Conservation (phyloP, 306 rosid species). For the Cucurbita argyrosperma region DNA sequence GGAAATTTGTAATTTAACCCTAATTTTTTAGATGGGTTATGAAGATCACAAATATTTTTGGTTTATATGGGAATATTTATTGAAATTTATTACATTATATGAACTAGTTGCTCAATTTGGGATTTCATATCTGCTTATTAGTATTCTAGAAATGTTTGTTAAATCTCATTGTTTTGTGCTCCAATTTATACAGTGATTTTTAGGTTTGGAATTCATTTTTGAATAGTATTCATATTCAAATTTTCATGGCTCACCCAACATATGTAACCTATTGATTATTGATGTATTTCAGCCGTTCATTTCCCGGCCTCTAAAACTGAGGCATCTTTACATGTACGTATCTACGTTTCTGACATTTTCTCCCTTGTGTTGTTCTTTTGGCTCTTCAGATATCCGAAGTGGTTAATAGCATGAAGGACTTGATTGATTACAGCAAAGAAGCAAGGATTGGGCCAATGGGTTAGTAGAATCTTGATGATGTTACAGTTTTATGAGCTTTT, state of each 20-base stretch:
- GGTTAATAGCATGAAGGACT: slow-evolving; percentile 96
- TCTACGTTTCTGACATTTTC: background rate
- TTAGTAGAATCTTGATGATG: slow-evolving; percentile 22
- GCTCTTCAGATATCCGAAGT: slow-evolving; percentile 86
- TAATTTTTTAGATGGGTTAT: background rate
- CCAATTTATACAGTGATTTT: background rate
- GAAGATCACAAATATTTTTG: background rate
- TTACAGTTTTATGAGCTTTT: background rate
- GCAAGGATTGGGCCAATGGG: slow-evolving; percentile 89
- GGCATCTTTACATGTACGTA: background rate
- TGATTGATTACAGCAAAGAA: slow-evolving; percentile 93
- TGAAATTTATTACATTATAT: background rate
- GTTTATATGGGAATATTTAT: background rate
- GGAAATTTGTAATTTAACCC: no score
- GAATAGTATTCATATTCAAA: background rate
- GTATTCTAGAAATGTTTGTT: background rate
- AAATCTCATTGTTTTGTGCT: background rate
- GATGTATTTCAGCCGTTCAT: background rate
- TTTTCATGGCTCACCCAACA: background rate
- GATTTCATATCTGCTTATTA: background rate
- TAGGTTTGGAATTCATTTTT: background rate
- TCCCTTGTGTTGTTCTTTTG: background rate
- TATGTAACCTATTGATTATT: background rate
- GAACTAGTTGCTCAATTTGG: background rate
- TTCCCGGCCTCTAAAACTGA: background rate